These are phyloP conservation scores for Cercospora zeae-maydis DNA, from an alignment of 2,329 filamentous ascomycete genomes.

Conservation along the genomic window DNA sequence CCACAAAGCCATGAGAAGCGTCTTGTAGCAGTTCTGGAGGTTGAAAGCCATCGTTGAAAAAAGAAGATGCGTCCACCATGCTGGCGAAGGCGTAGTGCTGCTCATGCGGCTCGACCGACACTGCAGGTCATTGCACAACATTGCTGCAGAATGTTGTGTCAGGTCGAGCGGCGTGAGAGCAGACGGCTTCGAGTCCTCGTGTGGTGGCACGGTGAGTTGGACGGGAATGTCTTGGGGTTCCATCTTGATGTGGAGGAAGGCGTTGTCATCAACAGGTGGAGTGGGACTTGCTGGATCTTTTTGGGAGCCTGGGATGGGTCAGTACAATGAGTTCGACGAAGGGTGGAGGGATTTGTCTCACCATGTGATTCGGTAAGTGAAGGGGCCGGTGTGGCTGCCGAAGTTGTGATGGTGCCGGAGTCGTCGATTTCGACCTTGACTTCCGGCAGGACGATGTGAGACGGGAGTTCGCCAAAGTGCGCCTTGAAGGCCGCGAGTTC, in stretches of 20 bases:
- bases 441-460: conserved; percentile 34
- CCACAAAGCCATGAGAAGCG: conserved; percentile 35
- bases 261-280: conserved; percentile 29
- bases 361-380: conserved; percentile 31
- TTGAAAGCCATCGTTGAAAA: conserved; percentile 34
- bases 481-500: conserved; percentile 34
- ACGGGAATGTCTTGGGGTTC: conserved; percentile 31
- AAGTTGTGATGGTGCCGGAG: conserved; percentile 11
- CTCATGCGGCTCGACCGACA: conserved; percentile 70
- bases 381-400: conserved; percentile 29
- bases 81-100: conserved; percentile 26
- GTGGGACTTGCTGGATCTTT: conserved; percentile 28
- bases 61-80: conserved; percentile 30
- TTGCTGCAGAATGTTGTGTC: conserved; percentile 99
- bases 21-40: conserved; percentile 35
- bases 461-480: conserved; percentile 33
- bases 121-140: conserved; percentile 99
- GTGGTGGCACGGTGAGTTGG: conserved; percentile 26
- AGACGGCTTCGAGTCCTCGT: conserved; percentile 37
- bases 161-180: conserved; percentile 66
- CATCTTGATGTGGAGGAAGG: conserved; percentile 31
- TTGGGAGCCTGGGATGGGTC: conserved; percentile 17
- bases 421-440: conserved; percentile 31
- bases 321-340: not conserved
- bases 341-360: not conserved